Evolutionary conservation across 176 grass and related monocot genomes (phyloP), one percentile per base, ranked within the genome.

Genomic region (Hyparrhenia diplandra): DNA sequence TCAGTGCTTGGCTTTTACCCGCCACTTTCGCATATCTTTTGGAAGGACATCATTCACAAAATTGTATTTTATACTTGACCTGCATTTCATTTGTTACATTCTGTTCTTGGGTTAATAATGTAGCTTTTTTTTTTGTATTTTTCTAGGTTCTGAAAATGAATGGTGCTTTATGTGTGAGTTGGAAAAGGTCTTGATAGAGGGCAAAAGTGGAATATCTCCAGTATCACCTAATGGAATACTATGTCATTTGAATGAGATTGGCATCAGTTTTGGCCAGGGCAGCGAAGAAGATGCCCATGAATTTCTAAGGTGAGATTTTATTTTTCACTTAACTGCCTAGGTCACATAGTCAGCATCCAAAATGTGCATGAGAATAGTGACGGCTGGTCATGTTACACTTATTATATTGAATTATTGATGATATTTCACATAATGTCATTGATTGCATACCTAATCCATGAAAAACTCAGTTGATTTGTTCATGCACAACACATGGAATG

Each of bases 91-190:
- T 83, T 73, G 36, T 77, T 81, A 60, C 31, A 69, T 75, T 42
- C 18, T 1, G 1, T 51, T 29, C 13, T 74, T 59, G 23, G 30
- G 41, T 17, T 85, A 69, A 71, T 62, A 63, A 63, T 75, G n/a
- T 35, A 72, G 60, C 55, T n/a, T n/a, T n/a, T n/a, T 16, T 34
- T 69, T 40, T 66, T 68, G 21, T 74, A 43, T 84, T 87, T 87
- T 47, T 85, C 17, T 82, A 90, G 95, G 92, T 92, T 73, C 80
- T 52, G 85, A 86, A 74, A 81, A 30, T 57, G 92, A 84, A 64
- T 94, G 95, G 92, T 98, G 95, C 75, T 98, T 98, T 81, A 83
- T 87, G 20, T 98, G 95, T 75, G 92, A 98, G 75, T 87, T 98
- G 75, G 90, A 94, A 90, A 92, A 63, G 21, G 86, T 98, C 79